Evolutionary conservation across 345 rosid species (phyloP).

Genomic region (Draba incana): DNA sequence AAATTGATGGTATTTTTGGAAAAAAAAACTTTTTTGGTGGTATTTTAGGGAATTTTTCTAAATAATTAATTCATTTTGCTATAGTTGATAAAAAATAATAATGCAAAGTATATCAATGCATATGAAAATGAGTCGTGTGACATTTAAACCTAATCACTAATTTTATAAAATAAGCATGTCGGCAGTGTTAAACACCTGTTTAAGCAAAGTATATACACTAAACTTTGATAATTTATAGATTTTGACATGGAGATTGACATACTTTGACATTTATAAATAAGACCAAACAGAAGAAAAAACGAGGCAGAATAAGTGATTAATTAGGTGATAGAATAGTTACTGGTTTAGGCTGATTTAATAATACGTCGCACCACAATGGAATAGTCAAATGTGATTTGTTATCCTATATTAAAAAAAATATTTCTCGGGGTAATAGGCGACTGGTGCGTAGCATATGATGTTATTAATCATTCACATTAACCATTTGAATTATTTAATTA

Average conservation of each 20-base stretch:
- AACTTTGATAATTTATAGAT: constrained; percentile 20
- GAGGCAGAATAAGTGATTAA: not conserved
- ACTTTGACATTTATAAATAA: constrained; percentile 4
- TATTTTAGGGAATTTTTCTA: too few species aligned
- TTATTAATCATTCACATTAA: constrained; percentile 28
- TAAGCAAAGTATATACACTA: constrained; percentile 38
- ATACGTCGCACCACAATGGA: not conserved
- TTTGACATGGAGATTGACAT: constrained; percentile 25
- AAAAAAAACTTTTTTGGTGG: too few species aligned
- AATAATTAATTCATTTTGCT: not conserved
- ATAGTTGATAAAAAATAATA: not conserved
- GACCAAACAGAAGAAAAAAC: not conserved
- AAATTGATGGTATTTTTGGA: too few species aligned
- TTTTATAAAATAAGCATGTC: constrained; percentile 5
- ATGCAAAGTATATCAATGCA: constrained; percentile 6
- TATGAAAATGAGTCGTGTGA: constrained; percentile 8
- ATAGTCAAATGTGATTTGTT: constrained; percentile 36
- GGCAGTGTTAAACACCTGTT: constrained; percentile 28
- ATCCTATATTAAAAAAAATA: constrained; percentile 2
- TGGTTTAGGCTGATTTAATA: constrained; percentile 19
- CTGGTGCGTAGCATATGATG: constrained; percentile 42
- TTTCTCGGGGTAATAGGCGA: constrained; percentile 18
- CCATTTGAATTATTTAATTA: not conserved
- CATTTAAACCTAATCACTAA: not conserved
- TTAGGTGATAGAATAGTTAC: constrained; percentile 13